Conservation (phyloP, 345 rosid species). For the Noccaea caerulescens region DNA sequence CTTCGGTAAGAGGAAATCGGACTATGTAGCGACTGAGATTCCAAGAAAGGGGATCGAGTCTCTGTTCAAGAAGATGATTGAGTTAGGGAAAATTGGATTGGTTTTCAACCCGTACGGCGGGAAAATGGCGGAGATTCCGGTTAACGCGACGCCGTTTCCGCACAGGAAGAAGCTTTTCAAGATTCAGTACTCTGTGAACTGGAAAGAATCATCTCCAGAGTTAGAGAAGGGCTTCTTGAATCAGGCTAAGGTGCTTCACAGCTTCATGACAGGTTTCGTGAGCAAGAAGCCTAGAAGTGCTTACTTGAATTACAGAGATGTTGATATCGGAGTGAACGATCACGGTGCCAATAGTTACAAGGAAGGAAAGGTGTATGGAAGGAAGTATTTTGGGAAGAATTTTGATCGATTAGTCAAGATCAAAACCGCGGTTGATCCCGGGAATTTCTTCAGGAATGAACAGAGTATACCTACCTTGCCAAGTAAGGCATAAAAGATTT, state of each 20-base stretch:
- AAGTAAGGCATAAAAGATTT: conserved; percentile 39
- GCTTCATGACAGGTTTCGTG: conserved; percentile 63
- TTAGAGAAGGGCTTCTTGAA: conserved; percentile 38
- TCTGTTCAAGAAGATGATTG: conserved; percentile 58
- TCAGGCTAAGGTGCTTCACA: conserved; percentile 45
- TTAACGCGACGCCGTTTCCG: conserved; percentile 55
- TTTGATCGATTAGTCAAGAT: conserved; percentile 59
- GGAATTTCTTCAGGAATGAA: conserved; percentile 60
- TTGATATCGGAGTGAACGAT: conserved; percentile 54
- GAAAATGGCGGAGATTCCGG: conserved; percentile 51
- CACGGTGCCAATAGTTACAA: conserved; percentile 42
- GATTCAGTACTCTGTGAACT: conserved; percentile 53
- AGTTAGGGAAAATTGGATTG: conserved; percentile 53
- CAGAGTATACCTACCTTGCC: conserved; percentile 62
- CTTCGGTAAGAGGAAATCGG: conserved; percentile 67
- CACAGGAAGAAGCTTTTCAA: conserved; percentile 65
- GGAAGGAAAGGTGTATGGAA: conserved; percentile 60
- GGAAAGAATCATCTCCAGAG: conserved; percentile 48
- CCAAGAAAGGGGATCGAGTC: conserved; percentile 37
- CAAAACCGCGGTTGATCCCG: conserved; percentile 58
- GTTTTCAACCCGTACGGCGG: conserved; percentile 73
- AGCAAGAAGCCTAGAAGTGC: conserved; percentile 70
- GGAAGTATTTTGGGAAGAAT: conserved; percentile 56
- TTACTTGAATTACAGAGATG: conserved; percentile 60
- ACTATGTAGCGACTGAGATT: conserved; percentile 58